A percentile compares a stretch with the other conserved stretches of the same genome.
These are phyloP conservation scores for Phytophthora ramorum DNA, from an alignment of 352 stramenopile genomes.

Conservation along the genomic window DNA sequence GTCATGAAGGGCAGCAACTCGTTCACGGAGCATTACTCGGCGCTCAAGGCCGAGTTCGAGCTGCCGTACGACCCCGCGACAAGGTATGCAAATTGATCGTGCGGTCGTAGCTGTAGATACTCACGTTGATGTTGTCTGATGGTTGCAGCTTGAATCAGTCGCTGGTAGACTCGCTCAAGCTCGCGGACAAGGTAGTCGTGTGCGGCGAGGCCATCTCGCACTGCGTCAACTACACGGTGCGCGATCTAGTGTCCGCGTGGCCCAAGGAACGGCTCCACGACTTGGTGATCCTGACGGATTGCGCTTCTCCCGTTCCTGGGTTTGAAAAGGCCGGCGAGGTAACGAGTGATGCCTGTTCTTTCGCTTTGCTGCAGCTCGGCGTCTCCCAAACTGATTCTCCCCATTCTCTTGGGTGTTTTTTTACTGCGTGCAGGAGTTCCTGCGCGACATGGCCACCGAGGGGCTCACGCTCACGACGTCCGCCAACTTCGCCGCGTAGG, in stretches of 20 bases:
- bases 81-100: constrained; percentile 43
- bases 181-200: constrained; percentile 89
- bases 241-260: constrained; percentile 92
- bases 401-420: background rate
- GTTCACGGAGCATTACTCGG: constrained; percentile 97
- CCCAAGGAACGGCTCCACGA: constrained; percentile 66
- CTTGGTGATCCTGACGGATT: constrained; percentile 84
- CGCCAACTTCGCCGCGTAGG: constrained; percentile 43
- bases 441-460: constrained; percentile 66
- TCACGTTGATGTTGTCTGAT: constrained; percentile 26
- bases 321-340: constrained; percentile 77
- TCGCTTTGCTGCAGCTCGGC: constrained; percentile 5
- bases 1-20: constrained; percentile 95
- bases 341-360: constrained; percentile 16
- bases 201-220: constrained; percentile 96
- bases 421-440: constrained; percentile 50
- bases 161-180: constrained; percentile 89
- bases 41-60: constrained; percentile 93
- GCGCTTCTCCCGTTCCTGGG: constrained; percentile 70
- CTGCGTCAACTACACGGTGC: constrained; percentile 97
- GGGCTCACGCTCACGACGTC: constrained; percentile 72
- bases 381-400: constrained; percentile 5
- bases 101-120: constrained; percentile 1
- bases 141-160: constrained; percentile 75
- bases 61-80: constrained; percentile 74